phyloP scores from a whole-genome alignment of 2,329 filamentous ascomycete genomes.

The Ophiosphaerella narmari region DNA sequence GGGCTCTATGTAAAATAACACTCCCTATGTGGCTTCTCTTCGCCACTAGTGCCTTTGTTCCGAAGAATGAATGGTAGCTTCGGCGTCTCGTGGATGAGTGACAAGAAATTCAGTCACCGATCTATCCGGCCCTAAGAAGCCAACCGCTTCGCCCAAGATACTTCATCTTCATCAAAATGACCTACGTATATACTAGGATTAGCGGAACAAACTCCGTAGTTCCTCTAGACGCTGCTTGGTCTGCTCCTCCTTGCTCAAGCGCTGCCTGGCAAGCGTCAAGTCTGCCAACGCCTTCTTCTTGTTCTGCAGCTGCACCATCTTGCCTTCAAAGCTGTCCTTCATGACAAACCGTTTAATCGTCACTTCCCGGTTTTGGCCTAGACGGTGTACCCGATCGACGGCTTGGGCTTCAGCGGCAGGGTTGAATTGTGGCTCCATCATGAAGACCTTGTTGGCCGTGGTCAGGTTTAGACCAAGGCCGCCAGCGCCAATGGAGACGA shows the following conservation, averaged over 20 bases:
- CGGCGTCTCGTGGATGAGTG: not conserved
- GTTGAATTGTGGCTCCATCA: conserved; percentile 99
- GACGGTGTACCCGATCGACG: conserved; percentile 74
- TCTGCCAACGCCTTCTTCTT: conserved; percentile 93
- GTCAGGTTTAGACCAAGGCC: conserved; percentile 92
- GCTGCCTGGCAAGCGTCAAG: conserved; percentile 64
- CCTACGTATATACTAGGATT: not conserved
- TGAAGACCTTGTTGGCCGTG: conserved; percentile 81
- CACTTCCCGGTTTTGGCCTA: conserved; percentile 81
- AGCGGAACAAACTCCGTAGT: conserved; percentile 61
- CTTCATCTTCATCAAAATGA: not conserved
- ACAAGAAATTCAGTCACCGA: conserved; percentile 1
- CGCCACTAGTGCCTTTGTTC: not conserved
- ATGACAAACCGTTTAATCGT: conserved; percentile 89
- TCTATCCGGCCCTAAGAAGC: conserved; percentile 5
- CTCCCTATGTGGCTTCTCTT: not conserved
- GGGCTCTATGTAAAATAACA: too few species aligned
- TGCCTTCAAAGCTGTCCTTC: conserved; percentile 88
- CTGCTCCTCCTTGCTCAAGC: conserved; percentile 62
- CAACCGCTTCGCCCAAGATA: not conserved
- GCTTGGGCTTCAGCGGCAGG: conserved; percentile 94
- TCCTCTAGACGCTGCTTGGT: conserved; percentile 68
- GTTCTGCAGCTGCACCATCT: conserved; percentile 84
- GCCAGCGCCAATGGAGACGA: conserved; percentile 91
- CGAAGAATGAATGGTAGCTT: not conserved